Evolutionary conservation across 2,329 filamentous ascomycete genomes (phyloP).

Genomic region (Trichoderma koningiopsis): DNA sequence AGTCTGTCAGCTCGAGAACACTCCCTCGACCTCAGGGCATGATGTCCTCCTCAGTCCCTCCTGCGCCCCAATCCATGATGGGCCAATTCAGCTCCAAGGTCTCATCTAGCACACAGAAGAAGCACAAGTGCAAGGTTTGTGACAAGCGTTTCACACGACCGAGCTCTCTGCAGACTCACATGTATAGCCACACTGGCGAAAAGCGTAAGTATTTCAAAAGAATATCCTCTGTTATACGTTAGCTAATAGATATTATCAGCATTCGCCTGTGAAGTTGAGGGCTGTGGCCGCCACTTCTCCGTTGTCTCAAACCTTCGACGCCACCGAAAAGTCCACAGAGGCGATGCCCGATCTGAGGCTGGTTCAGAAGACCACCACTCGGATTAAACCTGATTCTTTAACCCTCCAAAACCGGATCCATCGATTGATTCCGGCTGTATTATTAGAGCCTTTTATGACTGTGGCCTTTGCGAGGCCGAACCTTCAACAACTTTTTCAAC

Average conservation of each 20-base stretch:
- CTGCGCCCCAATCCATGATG: conserved; percentile 97
- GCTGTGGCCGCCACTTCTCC: conserved; percentile 93
- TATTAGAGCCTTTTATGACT: conserved; percentile 16
- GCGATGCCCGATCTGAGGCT: conserved; percentile 65
- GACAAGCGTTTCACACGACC: conserved; percentile 96
- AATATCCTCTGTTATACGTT: background rate
- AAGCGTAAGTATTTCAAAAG: conserved; percentile 73
- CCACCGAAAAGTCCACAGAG: conserved; percentile 90
- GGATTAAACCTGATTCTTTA: conserved; percentile 44
- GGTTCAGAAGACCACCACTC: conserved; percentile 66
- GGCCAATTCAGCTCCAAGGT: conserved; percentile 96
- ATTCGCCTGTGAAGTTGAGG: conserved; percentile 91
- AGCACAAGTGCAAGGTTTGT: conserved; percentile 99
- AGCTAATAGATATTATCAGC: conserved; percentile 53
- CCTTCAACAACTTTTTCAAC: background rate
- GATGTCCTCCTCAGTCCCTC: conserved; percentile 66
- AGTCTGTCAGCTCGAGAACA: conserved; percentile 77
- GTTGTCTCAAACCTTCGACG: conserved; percentile 94
- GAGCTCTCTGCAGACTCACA: conserved; percentile 93
- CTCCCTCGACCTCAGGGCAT: conserved; percentile 73
- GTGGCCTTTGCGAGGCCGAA: background rate
- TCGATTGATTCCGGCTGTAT: conserved; percentile 16
- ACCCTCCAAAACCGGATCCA: conserved; percentile 6
- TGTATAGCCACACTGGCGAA: conserved; percentile 98
- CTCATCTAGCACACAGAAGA: conserved; percentile 94